Conservation (phyloP, 768 basidiomycete species). For the Serendipita sp. region DNA sequence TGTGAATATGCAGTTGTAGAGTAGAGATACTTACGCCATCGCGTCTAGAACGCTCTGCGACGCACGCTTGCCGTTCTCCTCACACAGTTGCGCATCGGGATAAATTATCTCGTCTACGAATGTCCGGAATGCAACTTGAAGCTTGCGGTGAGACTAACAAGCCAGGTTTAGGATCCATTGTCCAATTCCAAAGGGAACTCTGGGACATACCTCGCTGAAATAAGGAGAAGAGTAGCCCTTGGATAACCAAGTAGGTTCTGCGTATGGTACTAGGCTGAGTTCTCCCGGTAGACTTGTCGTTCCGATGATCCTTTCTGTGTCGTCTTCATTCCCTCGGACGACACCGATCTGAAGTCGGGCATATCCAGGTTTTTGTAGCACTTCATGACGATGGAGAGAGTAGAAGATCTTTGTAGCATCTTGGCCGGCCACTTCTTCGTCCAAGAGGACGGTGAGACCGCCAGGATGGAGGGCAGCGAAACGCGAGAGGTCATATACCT, state of each 20-base stretch:
- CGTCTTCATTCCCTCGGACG: conserved; percentile 32
- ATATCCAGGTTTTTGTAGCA: conserved; percentile 62
- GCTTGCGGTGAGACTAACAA: conserved; percentile 43
- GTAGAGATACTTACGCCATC: conserved; percentile 41
- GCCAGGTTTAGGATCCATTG: neutral
- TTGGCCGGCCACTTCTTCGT: conserved; percentile 69
- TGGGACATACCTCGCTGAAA: conserved; percentile 47
- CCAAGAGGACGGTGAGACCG: conserved; percentile 61
- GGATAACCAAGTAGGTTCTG: conserved; percentile 71
- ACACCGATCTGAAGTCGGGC: conserved; percentile 59
- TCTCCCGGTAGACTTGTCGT: conserved; percentile 33
- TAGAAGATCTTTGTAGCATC: conserved; percentile 84
- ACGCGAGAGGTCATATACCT: conserved; percentile 68
- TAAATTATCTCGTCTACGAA: conserved; percentile 56
- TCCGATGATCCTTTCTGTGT: conserved; percentile 35
- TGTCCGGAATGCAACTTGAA: conserved; percentile 45
- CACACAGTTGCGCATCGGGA: conserved; percentile 29
- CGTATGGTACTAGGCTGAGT: conserved; percentile 68
- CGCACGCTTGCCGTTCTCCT: conserved; percentile 82
- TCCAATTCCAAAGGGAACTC: neutral
- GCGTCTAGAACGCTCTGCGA: conserved; percentile 60
- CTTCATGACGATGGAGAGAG: conserved; percentile 73
- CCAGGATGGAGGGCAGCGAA: conserved; percentile 78
- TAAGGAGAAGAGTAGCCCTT: conserved; percentile 61
- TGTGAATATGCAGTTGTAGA: neutral